These are phyloP conservation scores for Lactuca sativa DNA, from an alignment of 129 eudicot genomes.

Conservation along the genomic window DNA sequence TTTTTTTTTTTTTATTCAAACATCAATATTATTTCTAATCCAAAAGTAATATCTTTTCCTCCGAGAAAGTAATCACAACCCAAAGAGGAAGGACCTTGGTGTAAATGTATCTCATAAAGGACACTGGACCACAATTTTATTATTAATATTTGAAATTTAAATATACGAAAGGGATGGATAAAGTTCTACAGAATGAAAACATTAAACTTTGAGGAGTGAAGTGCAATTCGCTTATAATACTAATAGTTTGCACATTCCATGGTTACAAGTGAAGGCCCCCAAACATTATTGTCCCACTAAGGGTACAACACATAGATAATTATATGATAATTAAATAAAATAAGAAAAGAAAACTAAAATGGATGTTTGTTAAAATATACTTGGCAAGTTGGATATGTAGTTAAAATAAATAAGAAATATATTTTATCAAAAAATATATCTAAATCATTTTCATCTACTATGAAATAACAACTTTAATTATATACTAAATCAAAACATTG, in stretches of 20 bases:
- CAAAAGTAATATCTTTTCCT: conserved; percentile 2
- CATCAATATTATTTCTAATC: not conserved
- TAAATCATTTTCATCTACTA: no score
- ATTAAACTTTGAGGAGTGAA: conserved; percentile 26
- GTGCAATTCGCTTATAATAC: conserved; percentile 25
- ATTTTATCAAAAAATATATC: no score
- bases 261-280: conserved; percentile 23
- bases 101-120: conserved; percentile 14
- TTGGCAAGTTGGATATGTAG: no score
- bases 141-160: not conserved
- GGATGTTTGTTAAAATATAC: conserved; percentile 10
- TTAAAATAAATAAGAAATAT: no score
- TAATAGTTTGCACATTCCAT: conserved; percentile 34
- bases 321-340: conserved; percentile 1
- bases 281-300: conserved; percentile 35
- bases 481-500: no score
- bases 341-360: conserved; percentile 10
- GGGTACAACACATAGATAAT: conserved; percentile 20
- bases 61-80: not conserved
- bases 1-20: not conserved
- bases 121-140: conserved; percentile 13
- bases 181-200: not conserved
- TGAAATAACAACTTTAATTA: no score
- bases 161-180: conserved; percentile 10
- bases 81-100: conserved; percentile 17